A percentile compares a stretch with the other conserved stretches of the same genome.
Conservation (phyloP, 352 stramenopile genomes). For the Thraustochytrium sp. region DNA sequence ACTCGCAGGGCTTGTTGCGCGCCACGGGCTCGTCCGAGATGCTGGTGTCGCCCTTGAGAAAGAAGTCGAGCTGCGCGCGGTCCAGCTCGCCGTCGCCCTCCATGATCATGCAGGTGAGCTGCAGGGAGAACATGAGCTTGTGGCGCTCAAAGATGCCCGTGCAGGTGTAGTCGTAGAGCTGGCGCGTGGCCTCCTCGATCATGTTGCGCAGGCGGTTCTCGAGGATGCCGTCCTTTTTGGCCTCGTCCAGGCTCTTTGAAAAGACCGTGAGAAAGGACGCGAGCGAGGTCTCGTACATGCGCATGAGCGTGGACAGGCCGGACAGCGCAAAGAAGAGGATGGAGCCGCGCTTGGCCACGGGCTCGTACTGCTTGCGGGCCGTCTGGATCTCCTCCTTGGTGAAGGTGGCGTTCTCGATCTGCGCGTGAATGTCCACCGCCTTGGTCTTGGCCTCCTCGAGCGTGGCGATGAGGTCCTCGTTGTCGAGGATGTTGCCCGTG, state of each 20-base stretch:
- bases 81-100: conserved; percentile 71
- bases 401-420: conserved; percentile 81
- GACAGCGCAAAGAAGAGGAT: conserved; percentile 91
- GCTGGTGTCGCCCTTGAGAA: conserved; percentile 76
- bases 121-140: conserved; percentile 93
- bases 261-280: conserved; percentile 83
- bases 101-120: conserved; percentile 93
- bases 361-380: conserved; percentile 75
- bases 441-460: conserved; percentile 90
- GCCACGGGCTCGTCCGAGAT: background rate
- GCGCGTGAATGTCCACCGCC: conserved; percentile 82
- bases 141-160: conserved; percentile 93
- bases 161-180: conserved; percentile 93
- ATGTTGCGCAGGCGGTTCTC: conserved; percentile 76
- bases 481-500: conserved; percentile 86
- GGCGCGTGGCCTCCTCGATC: conserved; percentile 76
- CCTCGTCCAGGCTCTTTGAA: conserved; percentile 74
- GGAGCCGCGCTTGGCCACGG: conserved; percentile 79
- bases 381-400: conserved; percentile 89
- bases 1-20: conserved; percentile 50
- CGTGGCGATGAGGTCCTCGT: conserved; percentile 85
- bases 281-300: conserved; percentile 91
- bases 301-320: conserved; percentile 81
- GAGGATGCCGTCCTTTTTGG: conserved; percentile 80
- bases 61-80: conserved; percentile 82